A percentile compares a stretch with the other conserved stretches of the same genome.
These are phyloP conservation scores for Cinnamomum chago DNA, from an alignment of 164 flowering plant species.

Conservation along the genomic window DNA sequence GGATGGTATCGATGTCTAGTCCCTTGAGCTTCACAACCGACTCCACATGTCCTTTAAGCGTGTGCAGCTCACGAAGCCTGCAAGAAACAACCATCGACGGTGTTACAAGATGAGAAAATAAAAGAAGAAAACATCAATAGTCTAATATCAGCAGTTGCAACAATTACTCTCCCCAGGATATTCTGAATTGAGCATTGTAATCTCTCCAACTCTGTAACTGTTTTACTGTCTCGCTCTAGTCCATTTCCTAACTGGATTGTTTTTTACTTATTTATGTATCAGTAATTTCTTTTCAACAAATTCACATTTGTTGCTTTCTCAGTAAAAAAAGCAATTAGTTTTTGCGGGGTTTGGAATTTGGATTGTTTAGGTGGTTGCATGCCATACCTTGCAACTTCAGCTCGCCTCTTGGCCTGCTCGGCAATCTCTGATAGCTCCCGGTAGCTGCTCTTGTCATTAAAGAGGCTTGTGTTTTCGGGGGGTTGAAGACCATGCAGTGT, in stretches of 20 bases:
- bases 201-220: no score
- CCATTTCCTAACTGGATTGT: no score
- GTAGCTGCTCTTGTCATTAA: conserved; percentile 84
- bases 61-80: conserved; percentile 73
- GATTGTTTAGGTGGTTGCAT: not conserved
- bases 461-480: conserved; percentile 49
- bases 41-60: conserved; percentile 74
- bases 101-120: not conserved
- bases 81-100: not conserved
- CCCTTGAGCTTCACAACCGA: conserved; percentile 76
- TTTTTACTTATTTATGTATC: no score
- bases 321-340: no score
- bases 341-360: no score
- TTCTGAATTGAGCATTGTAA: no score
- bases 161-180: no score
- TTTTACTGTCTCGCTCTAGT: no score
- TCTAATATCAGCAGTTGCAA: no score
- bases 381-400: conserved; percentile 86
- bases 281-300: no score
- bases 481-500: conserved; percentile 94
- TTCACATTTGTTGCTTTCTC: no score
- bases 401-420: conserved; percentile 94
- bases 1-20: conserved; percentile 65
- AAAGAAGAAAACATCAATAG: not conserved
- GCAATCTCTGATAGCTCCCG: conserved; percentile 95